Percentiles rank a stretch among this genome's conserved stretches.
These are phyloP conservation scores for Dioscorea zingiberensis DNA, from an alignment of 106 monocot genomes.

Conservation along the genomic window DNA sequence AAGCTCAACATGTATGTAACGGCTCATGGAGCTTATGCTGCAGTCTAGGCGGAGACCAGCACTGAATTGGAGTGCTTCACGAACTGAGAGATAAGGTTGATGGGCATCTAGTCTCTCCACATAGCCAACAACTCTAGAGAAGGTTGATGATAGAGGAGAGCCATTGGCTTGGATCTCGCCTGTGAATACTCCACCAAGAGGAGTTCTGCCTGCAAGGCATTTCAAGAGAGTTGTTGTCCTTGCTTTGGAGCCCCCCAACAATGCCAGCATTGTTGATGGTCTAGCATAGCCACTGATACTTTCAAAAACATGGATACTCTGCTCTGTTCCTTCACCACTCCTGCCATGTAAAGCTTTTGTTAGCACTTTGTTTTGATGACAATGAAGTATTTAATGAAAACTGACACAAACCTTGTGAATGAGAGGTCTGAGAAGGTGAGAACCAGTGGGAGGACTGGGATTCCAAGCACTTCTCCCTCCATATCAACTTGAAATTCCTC, in stretches of 20 bases:
- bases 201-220: constrained; percentile 5
- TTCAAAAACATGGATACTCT: not conserved
- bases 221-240: constrained; percentile 8
- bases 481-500: constrained; percentile 1
- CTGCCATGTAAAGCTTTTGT: not conserved
- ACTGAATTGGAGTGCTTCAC: constrained; percentile 8
- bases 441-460: not conserved
- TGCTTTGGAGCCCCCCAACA: constrained; percentile 7
- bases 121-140: constrained; percentile 1
- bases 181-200: not conserved
- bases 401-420: not conserved
- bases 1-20: not conserved
- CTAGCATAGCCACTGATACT: constrained; percentile 1
- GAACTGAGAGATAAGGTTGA: constrained; percentile 10
- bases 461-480: not conserved
- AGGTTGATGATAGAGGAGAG: not conserved
- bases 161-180: constrained; percentile 8
- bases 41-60: constrained; percentile 3
- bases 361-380: too few species aligned
- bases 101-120: constrained; percentile 11
- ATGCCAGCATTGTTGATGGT: constrained; percentile 1
- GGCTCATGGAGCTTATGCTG: not conserved
- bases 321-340: not conserved
- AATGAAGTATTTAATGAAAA: not conserved
- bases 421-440: constrained; percentile 2